These are phyloP conservation scores for Penicillium sp. DNA, from an alignment of 2,329 filamentous ascomycete species.

Conservation along the genomic window DNA sequence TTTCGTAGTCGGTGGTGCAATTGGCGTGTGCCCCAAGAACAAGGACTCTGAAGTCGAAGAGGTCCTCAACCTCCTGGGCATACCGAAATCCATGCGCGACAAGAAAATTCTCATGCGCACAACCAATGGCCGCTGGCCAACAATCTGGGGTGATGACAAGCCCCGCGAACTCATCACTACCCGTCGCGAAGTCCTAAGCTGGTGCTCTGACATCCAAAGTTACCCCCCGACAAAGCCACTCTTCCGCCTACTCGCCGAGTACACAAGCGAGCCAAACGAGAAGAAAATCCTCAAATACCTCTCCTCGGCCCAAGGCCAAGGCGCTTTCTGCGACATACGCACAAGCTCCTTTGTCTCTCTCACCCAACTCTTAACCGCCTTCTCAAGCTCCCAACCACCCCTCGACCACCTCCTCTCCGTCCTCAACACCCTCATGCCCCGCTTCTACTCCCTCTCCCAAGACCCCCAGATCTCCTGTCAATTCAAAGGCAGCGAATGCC, in stretches of 20 bases:
- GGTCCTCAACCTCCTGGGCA: conserved; percentile 74
- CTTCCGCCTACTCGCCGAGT: conserved; percentile 79
- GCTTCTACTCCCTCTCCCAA: conserved; percentile 97
- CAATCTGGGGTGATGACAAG: conserved; percentile 92
- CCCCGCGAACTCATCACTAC: conserved; percentile 85
- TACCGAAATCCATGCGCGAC: conserved; percentile 79
- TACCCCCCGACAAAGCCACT: conserved; percentile 87
- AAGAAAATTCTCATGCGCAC: conserved; percentile 80
- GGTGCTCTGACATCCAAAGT: conserved; percentile 92
- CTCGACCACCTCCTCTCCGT: conserved; percentile 76
- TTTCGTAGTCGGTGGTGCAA: conserved; percentile 94
- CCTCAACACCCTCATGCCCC: conserved; percentile 87
- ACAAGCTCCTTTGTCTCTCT: conserved; percentile 84
- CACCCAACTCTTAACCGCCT: conserved; percentile 81
- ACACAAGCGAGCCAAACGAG: conserved; percentile 76
- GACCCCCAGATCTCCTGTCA: conserved; percentile 80
- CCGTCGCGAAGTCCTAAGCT: conserved; percentile 84
- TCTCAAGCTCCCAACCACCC: conserved; percentile 86
- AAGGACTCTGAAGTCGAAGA: conserved; percentile 73
- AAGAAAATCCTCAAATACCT: conserved; percentile 85
- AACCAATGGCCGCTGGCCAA: conserved; percentile 83
- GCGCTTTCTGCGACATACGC: conserved; percentile 88
- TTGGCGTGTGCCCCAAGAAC: conserved; percentile 90
- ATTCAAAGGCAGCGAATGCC: conserved; percentile 65
- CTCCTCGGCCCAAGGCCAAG: conserved; percentile 85